Evolutionary conservation across 176 grass and related monocot genomes (phyloP), one percentile per base, ranked within the genome.

Genomic region (Raddia distichophylla): DNA sequence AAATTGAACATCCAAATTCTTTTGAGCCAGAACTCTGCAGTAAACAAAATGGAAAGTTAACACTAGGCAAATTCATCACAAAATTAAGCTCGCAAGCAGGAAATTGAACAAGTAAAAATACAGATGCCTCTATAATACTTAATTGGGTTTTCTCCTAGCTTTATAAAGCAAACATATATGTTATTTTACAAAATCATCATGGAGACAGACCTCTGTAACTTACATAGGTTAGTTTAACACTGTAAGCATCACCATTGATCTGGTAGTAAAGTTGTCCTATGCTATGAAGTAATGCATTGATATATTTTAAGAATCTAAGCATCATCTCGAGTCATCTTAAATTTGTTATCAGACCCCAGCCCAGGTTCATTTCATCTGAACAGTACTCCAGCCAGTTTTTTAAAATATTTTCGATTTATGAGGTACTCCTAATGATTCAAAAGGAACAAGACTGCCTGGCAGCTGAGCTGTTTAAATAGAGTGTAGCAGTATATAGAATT

Each of bases 11-110:
- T 13, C 67, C 86, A 77, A 64, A 94, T 35, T 95, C 96, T 81
- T 82, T 95, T 9, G 84, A 90, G 58, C 85, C 87, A 16, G 54
- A 52, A 82, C 80, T 91, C 96, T 95, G 86, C 70, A 90, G 5
- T 17, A 61, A 89, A 76, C 7, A 76, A 89, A 77, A 77, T 80
- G 34, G 37, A 54, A 2, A 70, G 35, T 32, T 12, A 35, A 34
- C 48, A 33, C 67, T 61, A 87, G 33, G 17, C 52, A 86, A 67
- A 55, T 73, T 67, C 63, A 71, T 72, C 62, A 75, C 62, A 70
- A 18, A 50, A 74, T 5, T 33, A 63, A 63, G 20, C 22, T 16
- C 11, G 35, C 22, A 64, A 44, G 15, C 8, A 48, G 71, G 63
- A 80, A 85, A 70, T 44, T 6, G 20, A 61, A 58, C 2, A 71